These are phyloP conservation scores for Talaromyces sp. DNA, from an alignment of 2,329 filamentous ascomycete species.

Conservation along the genomic window DNA sequence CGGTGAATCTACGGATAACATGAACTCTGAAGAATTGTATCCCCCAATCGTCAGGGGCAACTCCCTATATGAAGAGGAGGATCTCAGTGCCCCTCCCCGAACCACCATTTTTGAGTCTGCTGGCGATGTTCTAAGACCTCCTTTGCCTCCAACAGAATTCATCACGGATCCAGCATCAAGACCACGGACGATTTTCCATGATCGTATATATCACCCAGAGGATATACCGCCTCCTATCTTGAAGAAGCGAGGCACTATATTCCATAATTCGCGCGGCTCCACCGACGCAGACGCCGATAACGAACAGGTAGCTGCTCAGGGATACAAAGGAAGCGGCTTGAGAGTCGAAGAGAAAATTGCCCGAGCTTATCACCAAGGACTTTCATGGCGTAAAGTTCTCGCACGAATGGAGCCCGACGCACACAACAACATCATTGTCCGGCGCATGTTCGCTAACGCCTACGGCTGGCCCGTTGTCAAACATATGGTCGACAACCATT, in stretches of 20 bases:
- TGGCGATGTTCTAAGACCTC: slow-evolving; percentile 85
- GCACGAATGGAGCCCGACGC: slow-evolving; percentile 94
- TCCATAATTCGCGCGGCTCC: slow-evolving; percentile 23
- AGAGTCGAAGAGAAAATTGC: slow-evolving; percentile 98
- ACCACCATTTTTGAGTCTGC: slow-evolving; percentile 96
- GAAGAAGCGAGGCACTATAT: slow-evolving; percentile 41
- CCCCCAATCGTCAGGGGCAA: slow-evolving; percentile 46
- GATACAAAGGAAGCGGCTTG: slow-evolving; percentile 50
- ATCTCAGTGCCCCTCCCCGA: slow-evolving; percentile 69
- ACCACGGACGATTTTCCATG: slow-evolving; percentile 90
- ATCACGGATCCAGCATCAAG: slow-evolving; percentile 77
- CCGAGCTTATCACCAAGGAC: slow-evolving; percentile 82
- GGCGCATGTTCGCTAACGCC: slow-evolving; percentile 93
- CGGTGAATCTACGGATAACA: slow-evolving; percentile 20
- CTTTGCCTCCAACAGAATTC: slow-evolving; percentile 75
- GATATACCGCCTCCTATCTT: slow-evolving; percentile 78
- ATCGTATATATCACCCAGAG: slow-evolving; percentile 86
- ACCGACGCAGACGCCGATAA: slow-evolving; percentile 19
- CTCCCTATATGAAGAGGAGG: slow-evolving; percentile 48
- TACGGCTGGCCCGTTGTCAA: slow-evolving; percentile 97
- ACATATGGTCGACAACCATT: slow-evolving; percentile 92
- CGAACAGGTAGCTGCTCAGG: slow-evolving; percentile 24
- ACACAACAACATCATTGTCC: slow-evolving; percentile 97
- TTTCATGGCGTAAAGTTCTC: slow-evolving; percentile 95
- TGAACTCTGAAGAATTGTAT: slow-evolving; percentile 12